These are phyloP conservation scores for Alternaria brassicae DNA, from an alignment of 2,329 filamentous ascomycete genomes.

Conservation along the genomic window DNA sequence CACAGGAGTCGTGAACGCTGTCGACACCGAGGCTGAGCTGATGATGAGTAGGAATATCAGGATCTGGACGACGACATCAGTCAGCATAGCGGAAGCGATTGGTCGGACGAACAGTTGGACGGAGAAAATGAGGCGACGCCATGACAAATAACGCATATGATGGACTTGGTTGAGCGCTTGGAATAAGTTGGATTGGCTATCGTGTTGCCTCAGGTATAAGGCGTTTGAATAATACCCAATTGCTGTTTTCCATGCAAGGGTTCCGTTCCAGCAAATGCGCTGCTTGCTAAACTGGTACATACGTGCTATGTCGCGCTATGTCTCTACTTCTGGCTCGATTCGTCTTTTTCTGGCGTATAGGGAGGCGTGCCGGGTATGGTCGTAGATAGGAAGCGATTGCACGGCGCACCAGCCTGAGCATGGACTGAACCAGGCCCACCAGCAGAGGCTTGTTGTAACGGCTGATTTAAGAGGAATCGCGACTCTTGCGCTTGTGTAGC, in stretches of 20 bases:
- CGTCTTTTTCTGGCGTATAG: not conserved
- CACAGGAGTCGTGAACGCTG: not conserved
- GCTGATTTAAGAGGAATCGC: not conserved
- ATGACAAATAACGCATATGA: not conserved
- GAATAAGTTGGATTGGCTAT: not conserved
- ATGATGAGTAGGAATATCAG: constrained; percentile 5
- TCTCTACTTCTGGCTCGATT: not conserved
- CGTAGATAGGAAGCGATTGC: not conserved
- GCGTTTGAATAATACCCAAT: constrained; percentile 5
- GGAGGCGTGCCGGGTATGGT: not conserved
- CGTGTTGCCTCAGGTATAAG: not conserved
- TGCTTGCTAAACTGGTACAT: not conserved
- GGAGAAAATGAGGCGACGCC: not conserved
- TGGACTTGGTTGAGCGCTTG: constrained; percentile 1
- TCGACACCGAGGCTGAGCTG: constrained; percentile 8
- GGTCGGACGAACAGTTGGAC: not conserved
- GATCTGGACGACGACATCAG: constrained; percentile 2
- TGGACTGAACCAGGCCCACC: not conserved
- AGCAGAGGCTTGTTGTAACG: not conserved
- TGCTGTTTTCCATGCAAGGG: not conserved
- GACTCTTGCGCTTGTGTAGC: not conserved
- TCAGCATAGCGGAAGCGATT: not conserved
- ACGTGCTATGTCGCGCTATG: not conserved
- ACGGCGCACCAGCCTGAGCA: not conserved
- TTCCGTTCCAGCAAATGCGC: not conserved